Conservation (phyloP, 148 eudicot genomes). For the Vaccinium corymbosum region DNA sequence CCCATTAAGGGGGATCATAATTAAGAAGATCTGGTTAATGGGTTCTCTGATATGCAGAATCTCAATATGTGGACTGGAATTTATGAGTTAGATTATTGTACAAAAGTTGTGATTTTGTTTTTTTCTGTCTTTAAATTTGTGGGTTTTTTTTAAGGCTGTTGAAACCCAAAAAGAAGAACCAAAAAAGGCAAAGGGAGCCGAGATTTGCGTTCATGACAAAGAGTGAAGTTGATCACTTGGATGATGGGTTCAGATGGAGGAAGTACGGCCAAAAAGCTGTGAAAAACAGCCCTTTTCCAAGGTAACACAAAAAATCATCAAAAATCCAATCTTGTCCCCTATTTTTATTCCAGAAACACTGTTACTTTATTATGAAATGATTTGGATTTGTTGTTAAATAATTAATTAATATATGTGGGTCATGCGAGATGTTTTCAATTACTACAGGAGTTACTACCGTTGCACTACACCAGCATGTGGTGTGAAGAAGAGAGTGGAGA, state of each 20-base stretch:
- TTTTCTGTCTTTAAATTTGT: background rate
- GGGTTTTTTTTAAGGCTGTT: conserved; percentile 28
- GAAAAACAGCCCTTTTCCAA: conserved; percentile 87
- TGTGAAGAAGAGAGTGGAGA: conserved; percentile 84
- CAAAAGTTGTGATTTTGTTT: conserved; percentile 1
- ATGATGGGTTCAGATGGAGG: conserved; percentile 97
- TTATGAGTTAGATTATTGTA: conserved; percentile 1
- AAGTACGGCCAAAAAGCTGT: conserved; percentile 97
- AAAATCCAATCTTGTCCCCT: background rate
- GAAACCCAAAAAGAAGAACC: conserved; percentile 75
- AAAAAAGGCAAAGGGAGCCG: conserved; percentile 63
- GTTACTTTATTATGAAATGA: background rate
- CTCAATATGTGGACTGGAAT: conserved; percentile 20
- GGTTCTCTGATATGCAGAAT: conserved; percentile 15
- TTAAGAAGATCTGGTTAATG: conserved; percentile 17
- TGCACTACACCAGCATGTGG: conserved; percentile 85
- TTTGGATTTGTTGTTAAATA: background rate
- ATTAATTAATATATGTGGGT: background rate
- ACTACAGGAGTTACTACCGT: conserved; percentile 79
- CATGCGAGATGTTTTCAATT: background rate
- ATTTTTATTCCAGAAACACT: background rate
- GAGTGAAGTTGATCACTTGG: conserved; percentile 88
- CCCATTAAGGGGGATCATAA: background rate
- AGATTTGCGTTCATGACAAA: conserved; percentile 89
- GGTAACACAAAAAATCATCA: conserved; percentile 34